phyloP scores from a whole-genome alignment of 805 yeast genomes.

The Komagataella phaffii region DNA sequence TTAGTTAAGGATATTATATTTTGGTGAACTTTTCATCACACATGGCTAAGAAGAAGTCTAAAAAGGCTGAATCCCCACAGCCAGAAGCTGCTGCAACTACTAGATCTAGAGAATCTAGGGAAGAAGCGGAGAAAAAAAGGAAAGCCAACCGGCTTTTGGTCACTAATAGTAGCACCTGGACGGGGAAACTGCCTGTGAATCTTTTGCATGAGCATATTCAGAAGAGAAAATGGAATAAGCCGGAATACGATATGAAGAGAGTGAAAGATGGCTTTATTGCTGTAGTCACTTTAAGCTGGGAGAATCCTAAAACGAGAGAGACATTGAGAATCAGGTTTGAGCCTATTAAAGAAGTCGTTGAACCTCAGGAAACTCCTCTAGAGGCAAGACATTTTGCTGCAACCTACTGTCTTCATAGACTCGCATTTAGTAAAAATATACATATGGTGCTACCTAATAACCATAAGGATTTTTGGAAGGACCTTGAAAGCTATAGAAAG shows the following conservation, averaged over 20 bases:
- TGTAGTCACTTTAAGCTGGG: constrained; percentile 49
- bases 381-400: constrained; percentile 91
- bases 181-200: constrained; percentile 87
- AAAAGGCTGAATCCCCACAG: not conserved
- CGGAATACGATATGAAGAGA: constrained; percentile 54
- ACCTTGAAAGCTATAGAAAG: constrained; percentile 49
- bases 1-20: not conserved
- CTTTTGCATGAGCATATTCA: constrained; percentile 80
- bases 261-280: constrained; percentile 44
- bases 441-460: constrained; percentile 80
- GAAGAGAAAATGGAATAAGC: constrained; percentile 80
- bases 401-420: constrained; percentile 70
- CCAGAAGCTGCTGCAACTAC: not conserved
- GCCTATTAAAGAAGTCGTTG: constrained; percentile 34
- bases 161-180: constrained; percentile 71
- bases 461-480: constrained; percentile 69
- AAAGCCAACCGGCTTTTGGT: constrained; percentile 28
- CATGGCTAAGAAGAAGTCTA: constrained; percentile 3
- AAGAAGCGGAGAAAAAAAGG: constrained; percentile 6
- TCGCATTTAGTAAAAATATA: constrained; percentile 70
- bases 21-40: not conserved
- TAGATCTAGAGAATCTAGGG: constrained; percentile 1
- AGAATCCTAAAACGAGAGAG: constrained; percentile 74
- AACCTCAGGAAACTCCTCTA: constrained; percentile 65
- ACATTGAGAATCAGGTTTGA: constrained; percentile 40